Evolutionary conservation across 805 yeast genomes (phyloP), one percentile per base, ranked within the genome.

Genomic region (Myxozyma kluyveri): DNA sequence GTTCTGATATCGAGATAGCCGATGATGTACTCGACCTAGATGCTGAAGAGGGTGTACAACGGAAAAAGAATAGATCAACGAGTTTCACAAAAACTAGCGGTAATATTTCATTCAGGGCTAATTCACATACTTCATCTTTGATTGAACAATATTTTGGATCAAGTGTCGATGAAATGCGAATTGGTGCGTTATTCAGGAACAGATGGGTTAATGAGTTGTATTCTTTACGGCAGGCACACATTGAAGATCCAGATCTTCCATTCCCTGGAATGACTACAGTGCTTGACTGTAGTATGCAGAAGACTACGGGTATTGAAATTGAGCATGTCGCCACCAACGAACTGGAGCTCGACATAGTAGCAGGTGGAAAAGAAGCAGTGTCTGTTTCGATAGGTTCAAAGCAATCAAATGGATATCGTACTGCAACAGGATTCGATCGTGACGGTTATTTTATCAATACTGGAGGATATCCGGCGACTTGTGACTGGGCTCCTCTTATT

Each of bases 401-500:
- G 17, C 47, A 44, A 21, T 14, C 31, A 29, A 10, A 14, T 3
- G 21, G 44, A 6, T 38, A 44, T 17, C n/a, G 14, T 2, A 29
- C 4, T n/a, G 24, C 48, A 9, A 40, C 45, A 31, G 47, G 40
- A 14, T 48, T 47, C 24, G 33, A 37, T 17, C 50, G 57, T 24
- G 38, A 49, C 23, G 54, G 57, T 1, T 31, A 19, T 21, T 9
- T 56, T 18, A 6, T 56, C 1, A 49, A 53, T 21, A 41, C 42
- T 7, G 60, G 59, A 4, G 58, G 58, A 26, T 53, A 54, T 27
- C 49, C 52, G 2, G 45, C 49, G 12, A 49, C 49, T 4, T 33
- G 47, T n/a, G 59, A 48, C 17, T 56, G 60, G 60, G 56, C 60
- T 6, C 58, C 60, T 9, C 17, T 31, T 22, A 19, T 18, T 10